Conservation (phyloP, 2,329 filamentous ascomycete genomes). For the Drechmeria coniospora region DNA sequence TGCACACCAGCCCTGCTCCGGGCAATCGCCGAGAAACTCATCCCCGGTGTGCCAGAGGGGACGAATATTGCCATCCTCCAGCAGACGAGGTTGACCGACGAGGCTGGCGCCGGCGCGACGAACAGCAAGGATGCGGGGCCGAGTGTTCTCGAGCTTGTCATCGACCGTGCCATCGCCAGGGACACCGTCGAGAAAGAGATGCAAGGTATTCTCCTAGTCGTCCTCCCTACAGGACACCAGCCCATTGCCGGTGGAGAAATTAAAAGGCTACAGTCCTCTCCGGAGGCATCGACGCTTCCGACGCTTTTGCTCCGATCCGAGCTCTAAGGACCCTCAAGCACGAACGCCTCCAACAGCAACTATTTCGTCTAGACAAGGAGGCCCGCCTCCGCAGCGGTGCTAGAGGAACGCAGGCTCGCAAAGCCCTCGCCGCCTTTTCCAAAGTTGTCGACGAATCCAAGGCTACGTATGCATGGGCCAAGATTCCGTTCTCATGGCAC, state of each 20-base stretch:
- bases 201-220: constrained; percentile 31
- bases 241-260: too few species aligned
- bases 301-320: constrained; percentile 41
- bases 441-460: constrained; percentile 45
- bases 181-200: constrained; percentile 46
- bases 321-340: constrained; percentile 48
- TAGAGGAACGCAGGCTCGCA: constrained; percentile 60
- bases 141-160: constrained; percentile 50
- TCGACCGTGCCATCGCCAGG: constrained; percentile 42
- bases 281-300: constrained; percentile 39
- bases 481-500: constrained; percentile 25
- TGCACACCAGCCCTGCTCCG: constrained; percentile 45
- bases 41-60: constrained; percentile 57
- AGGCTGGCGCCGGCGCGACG: constrained; percentile 14
- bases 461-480: constrained; percentile 34
- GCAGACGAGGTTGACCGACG: constrained; percentile 35
- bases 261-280: constrained; percentile 32
- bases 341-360: constrained; percentile 42
- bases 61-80: constrained; percentile 54
- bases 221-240: background rate
- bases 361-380: constrained; percentile 59
- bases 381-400: constrained; percentile 60
- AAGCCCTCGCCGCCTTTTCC: constrained; percentile 55
- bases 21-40: constrained; percentile 62
- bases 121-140: constrained; percentile 6